Conservation (phyloP, 179 eudicot species). For the Actinidia chinensis region DNA sequence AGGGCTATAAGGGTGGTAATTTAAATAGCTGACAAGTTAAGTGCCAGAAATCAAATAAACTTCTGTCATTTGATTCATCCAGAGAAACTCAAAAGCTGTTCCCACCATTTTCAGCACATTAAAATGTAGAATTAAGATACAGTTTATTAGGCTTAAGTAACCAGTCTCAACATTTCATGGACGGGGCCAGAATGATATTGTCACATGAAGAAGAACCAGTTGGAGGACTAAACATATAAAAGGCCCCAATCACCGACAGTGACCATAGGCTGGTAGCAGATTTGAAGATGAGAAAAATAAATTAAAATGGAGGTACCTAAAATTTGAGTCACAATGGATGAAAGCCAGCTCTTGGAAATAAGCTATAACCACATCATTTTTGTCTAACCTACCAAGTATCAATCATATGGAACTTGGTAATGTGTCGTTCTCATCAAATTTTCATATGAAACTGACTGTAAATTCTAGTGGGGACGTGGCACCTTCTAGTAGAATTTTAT, state of each 20-base stretch:
- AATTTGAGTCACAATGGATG: neutral
- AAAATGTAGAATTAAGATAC: neutral
- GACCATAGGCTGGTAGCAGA: neutral
- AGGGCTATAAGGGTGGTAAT: neutral
- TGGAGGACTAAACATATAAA: neutral
- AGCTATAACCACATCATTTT: neutral
- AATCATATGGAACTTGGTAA: constrained; percentile 3
- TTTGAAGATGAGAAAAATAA: neutral
- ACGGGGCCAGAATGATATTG: neutral
- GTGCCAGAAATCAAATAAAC: neutral
- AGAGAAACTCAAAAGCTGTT: neutral
- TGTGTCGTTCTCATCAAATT: neutral
- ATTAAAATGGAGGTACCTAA: neutral
- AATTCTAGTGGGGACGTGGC: neutral
- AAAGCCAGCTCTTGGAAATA: neutral
- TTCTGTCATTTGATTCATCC: neutral
- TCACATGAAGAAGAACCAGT: neutral
- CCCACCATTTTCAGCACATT: neutral
- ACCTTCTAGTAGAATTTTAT: neutral
- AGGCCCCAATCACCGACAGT: neutral
- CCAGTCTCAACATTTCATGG: neutral
- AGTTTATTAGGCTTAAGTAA: neutral
- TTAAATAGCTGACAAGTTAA: neutral
- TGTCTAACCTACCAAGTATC: neutral
- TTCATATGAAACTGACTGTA: neutral